Evolutionary conservation across 805 yeast genomes (phyloP), one percentile per base, ranked within the genome.

Genomic region (Starmerella stigmatis): DNA sequence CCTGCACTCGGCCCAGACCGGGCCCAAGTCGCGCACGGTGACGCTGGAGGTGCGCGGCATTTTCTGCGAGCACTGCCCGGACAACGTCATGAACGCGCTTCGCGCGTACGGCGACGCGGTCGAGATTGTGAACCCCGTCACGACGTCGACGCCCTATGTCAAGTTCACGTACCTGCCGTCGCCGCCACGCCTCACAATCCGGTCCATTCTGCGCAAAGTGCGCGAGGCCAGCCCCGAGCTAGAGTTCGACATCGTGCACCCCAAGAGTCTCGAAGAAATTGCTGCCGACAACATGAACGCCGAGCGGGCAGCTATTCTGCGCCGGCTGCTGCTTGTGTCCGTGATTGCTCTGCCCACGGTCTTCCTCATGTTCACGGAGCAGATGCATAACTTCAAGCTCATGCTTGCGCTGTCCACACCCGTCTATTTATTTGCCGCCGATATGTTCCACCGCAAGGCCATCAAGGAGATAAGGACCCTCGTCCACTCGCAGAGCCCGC

Each of bases 1-100:
- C 51, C 72, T 70, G 11, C 53, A 47, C 38, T 39, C 51, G 48
- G 67, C 73, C 1, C 67, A 72, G n/a, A 65, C 69, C 2, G 69
- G 71, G 49, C 68, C 67, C 33, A 66, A 63, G 36, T 66, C 80
- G 3, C 68, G 89, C 52, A 68, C 77, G 0, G 72, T 81, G 36
- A 73, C 73, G 48, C 63, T 82, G 44, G 68, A 65, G 34, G 68
- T 81, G 8, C 67, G 66, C 1, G 86, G 86, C 0, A 79, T 81
- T 84, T 77, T 63, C 58, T 82, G 89, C 62, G 73, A 69, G 52
- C 75, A 77, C 56, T 82, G 89, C 58, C 89, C 89, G 1, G 71
- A 68, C 27, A 58, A 69, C 1, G 69, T 81, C 25, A 71, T 70
- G 56, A 61, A 66, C 3, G 71, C 71, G 26, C 63, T 82, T 33